Evolutionary conservation across 2,329 filamentous ascomycete species (phyloP).

Genomic region (Colletotrichum sp.): DNA sequence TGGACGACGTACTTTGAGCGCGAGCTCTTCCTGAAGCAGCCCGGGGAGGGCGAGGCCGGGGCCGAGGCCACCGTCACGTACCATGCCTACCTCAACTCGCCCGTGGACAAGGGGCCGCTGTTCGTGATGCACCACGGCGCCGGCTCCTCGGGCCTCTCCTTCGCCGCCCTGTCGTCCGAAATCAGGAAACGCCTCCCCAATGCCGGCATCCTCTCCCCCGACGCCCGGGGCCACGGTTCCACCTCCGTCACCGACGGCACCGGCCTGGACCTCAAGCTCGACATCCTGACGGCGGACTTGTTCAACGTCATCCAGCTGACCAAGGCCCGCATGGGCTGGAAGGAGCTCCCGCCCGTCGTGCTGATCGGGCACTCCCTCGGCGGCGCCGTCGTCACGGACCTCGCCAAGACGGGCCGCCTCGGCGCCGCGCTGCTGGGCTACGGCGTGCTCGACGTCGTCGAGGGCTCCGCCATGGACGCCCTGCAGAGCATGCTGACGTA

Average conservation of each 20-base stretch:
- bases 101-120: constrained; percentile 75
- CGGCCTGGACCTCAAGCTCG: constrained; percentile 70
- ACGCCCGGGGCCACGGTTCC: constrained; percentile 86
- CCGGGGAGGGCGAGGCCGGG: not conserved
- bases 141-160: constrained; percentile 86
- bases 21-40: constrained; percentile 74
- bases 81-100: constrained; percentile 89
- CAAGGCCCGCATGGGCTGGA: constrained; percentile 73
- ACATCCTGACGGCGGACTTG: constrained; percentile 76
- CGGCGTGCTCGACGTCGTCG: constrained; percentile 92
- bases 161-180: constrained; percentile 80
- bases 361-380: constrained; percentile 93
- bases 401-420: constrained; percentile 72
- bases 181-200: constrained; percentile 78
- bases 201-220: constrained; percentile 83
- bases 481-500: constrained; percentile 94
- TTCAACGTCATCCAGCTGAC: constrained; percentile 72
- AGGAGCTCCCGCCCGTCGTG: constrained; percentile 73
- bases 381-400: constrained; percentile 86
- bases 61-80: constrained; percentile 59
- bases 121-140: constrained; percentile 96
- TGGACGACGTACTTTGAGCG: constrained; percentile 94
- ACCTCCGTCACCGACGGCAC: constrained; percentile 55
- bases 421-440: constrained; percentile 79
- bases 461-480: constrained; percentile 94